Percentiles rank a stretch among this genome's conserved stretches.
Conservation (phyloP, 495 filamentous ascomycete genomes). For the Daldinia concentrica region DNA sequence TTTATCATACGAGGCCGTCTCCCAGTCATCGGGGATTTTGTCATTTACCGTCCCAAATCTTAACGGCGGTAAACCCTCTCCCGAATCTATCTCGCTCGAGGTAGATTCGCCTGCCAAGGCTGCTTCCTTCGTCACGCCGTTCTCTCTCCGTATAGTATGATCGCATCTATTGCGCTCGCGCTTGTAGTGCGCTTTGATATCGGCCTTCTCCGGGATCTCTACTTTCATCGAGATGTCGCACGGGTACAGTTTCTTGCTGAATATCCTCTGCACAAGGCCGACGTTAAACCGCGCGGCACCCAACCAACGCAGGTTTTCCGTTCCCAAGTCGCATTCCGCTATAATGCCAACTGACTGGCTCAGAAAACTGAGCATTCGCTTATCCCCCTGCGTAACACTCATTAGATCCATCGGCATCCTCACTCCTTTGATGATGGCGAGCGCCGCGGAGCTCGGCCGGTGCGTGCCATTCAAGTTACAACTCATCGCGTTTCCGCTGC, state of each 20-base stretch:
- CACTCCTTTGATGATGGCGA: conserved; percentile 86
- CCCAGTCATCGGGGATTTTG: conserved; percentile 78
- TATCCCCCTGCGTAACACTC: conserved; percentile 82
- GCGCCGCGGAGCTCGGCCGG: conserved; percentile 75
- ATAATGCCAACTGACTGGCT: conserved; percentile 91
- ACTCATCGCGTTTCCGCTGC: conserved; percentile 92
- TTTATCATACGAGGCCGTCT: conserved; percentile 72
- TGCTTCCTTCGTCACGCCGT: conserved; percentile 13
- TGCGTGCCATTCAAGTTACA: conserved; percentile 88
- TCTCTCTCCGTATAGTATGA: conserved; percentile 26
- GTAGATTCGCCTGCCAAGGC: conserved; percentile 25
- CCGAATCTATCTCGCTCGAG: conserved; percentile 28
- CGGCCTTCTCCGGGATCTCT: conserved; percentile 77
- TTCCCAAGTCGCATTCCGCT: conserved; percentile 87
- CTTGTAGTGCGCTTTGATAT: conserved; percentile 77
- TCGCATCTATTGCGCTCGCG: conserved; percentile 51
- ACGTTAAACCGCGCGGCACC: conserved; percentile 84
- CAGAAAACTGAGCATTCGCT: conserved; percentile 82
- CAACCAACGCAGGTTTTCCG: conserved; percentile 93
- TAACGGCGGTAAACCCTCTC: conserved; percentile 72
- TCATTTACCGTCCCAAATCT: conserved; percentile 82
- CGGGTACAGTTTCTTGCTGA: conserved; percentile 79
- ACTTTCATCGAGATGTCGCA: conserved; percentile 88
- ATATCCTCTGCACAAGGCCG: conserved; percentile 77
- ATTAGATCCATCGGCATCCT: conserved; percentile 83